A percentile compares a stretch with the other conserved stretches of the same genome.
Conservation (phyloP, 345 rosid genomes). For the Euphorbia tirucalli region DNA sequence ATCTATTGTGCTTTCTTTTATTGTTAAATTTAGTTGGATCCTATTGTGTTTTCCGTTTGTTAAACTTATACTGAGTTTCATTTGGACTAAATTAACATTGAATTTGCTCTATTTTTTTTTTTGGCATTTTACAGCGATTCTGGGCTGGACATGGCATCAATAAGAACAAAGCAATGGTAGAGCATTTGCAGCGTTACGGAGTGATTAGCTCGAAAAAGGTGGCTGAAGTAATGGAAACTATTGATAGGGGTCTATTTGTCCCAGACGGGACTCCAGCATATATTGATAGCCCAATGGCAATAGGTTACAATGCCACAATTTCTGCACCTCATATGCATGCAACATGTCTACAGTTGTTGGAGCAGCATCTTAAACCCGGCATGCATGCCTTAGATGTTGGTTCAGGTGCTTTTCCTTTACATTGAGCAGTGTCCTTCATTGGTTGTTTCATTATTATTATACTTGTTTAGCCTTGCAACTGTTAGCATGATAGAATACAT, state of each 20-base stretch:
- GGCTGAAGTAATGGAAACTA: slow-evolving; percentile 76
- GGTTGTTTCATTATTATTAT: neutral
- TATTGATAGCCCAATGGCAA: slow-evolving; percentile 75
- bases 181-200: slow-evolving; percentile 56
- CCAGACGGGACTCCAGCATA: slow-evolving; percentile 69
- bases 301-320: slow-evolving; percentile 95
- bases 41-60: neutral
- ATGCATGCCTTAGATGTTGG: slow-evolving; percentile 95
- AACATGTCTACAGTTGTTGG: slow-evolving; percentile 77
- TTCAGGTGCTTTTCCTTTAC: slow-evolving; percentile 56
- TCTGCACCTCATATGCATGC: slow-evolving; percentile 99
- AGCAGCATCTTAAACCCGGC: slow-evolving; percentile 81
- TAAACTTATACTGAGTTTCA: neutral
- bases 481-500: neutral
- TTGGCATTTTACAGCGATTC: slow-evolving; percentile 38
- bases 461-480: neutral
- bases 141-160: slow-evolving; percentile 46
- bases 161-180: slow-evolving; percentile 72
- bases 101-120: slow-evolving; percentile 17
- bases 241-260: slow-evolving; percentile 85
- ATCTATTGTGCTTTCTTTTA: too few relatives aligned
- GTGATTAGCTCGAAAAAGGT: slow-evolving; percentile 60
- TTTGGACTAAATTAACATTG: neutral
- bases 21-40: neutral
- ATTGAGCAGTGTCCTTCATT: neutral